Conservation (phyloP, 371 early-diverging fungal genomes). For the Mortierella sp. region DNA sequence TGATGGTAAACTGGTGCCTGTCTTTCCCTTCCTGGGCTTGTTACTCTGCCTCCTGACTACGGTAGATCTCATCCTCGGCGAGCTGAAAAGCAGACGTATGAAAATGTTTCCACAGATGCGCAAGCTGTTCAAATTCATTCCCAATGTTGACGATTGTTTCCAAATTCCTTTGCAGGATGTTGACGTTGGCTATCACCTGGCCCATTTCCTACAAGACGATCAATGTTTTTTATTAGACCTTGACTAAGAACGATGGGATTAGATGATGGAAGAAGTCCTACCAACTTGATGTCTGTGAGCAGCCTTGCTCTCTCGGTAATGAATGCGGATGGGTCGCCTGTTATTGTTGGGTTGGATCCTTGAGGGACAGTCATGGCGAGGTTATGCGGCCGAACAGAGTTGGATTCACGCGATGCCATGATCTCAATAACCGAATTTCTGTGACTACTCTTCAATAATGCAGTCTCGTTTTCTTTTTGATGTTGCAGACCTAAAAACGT, state of each 20-base stretch:
- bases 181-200: constrained; percentile 61
- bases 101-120: constrained; percentile 64
- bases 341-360: constrained; percentile 5
- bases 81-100: constrained; percentile 43
- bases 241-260: not conserved
- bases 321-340: constrained; percentile 9
- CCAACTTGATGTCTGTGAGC: constrained; percentile 37
- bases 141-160: constrained; percentile 68
- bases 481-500: no score
- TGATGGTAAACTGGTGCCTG: no score
- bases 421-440: no score
- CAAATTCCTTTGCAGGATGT: constrained; percentile 62
- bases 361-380: constrained; percentile 21
- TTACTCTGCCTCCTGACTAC: constrained; percentile 1
- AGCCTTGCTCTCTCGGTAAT: constrained; percentile 29
- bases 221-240: no score
- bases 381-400: no score
- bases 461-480: no score
- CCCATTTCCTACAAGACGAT: constrained; percentile 62
- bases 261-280: constrained; percentile 1
- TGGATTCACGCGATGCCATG: no score
- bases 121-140: constrained; percentile 60
- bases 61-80: constrained; percentile 17
- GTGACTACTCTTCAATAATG: no score
- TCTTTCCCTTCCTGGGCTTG: no score